These are phyloP conservation scores for Penicillium goetzii DNA, from an alignment of 495 filamentous ascomycete genomes.

Conservation along the genomic window DNA sequence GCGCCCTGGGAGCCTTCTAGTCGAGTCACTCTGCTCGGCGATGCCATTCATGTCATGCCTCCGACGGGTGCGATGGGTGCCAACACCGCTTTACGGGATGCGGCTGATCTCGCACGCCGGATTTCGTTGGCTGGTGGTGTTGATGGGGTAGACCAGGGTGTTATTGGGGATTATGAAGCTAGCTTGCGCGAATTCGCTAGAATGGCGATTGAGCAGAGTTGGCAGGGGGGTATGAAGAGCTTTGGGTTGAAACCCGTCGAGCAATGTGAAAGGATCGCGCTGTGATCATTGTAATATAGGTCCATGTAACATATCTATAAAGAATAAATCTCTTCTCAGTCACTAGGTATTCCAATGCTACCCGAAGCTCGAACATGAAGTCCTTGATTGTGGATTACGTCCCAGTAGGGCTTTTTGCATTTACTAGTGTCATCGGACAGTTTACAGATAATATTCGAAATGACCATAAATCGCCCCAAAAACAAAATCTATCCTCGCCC, in stretches of 20 bases:
- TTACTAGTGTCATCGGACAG: too few relatives aligned
- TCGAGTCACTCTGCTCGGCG: constrained; percentile 63
- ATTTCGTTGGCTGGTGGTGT: constrained; percentile 33
- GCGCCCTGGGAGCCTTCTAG: constrained; percentile 36
- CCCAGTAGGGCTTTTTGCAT: too few relatives aligned
- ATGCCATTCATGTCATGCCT: constrained; percentile 65
- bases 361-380: too few relatives aligned
- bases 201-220: constrained; percentile 30
- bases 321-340: neutral
- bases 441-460: too few relatives aligned
- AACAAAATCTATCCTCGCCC: too few relatives aligned
- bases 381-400: too few relatives aligned
- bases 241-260: constrained; percentile 35
- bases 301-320: neutral
- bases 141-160: constrained; percentile 29
- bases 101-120: constrained; percentile 32
- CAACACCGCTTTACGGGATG: constrained; percentile 57
- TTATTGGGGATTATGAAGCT: constrained; percentile 36
- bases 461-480: too few relatives aligned
- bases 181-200: constrained; percentile 33
- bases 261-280: constrained; percentile 28
- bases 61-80: constrained; percentile 63
- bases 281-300: neutral
- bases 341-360: too few relatives aligned
- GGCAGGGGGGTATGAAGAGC: constrained; percentile 31